Base-by-base conservation (phyloP, 2,329 filamentous ascomycete genomes). In the Pseudogymnoascus sp. region DNA sequence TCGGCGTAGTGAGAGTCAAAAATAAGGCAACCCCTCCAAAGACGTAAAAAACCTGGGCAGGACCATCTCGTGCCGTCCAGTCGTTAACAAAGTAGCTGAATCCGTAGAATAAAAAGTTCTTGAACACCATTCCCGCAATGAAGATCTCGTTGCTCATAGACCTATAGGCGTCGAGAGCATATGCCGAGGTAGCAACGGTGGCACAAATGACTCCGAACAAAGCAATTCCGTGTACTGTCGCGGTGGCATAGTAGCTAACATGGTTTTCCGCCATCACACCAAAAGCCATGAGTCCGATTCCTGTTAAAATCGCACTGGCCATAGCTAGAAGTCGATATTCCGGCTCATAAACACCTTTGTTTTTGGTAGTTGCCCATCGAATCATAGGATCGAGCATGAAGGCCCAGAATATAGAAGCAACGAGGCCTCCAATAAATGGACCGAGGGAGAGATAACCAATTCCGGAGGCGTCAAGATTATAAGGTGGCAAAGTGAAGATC, bases 51-150 rank as follows among this genome's bases (percentile, higher is more conserved):
- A 78, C 75, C 21, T 65, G 62, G 5, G 71, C 70, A 1, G 75
- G 75, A 0, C 76, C 76, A 11, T 67, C 68, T 5, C 60, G 67
- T 8, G 69, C 71, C 4, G 76, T 72, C 76, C 76, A 79, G 60
- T 77, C 71, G 64, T 78, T 78, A 16, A 77, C 73, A 62, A 78
- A 78, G 59, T 77, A 77, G 8, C 73, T 74, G 62, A 78, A 76
- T 1, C 74, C 75, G 59, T 77, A 78, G 62, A 78, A 75, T n/a
- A 78, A 63, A 36, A 78, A 71, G 65, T 79, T 78, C 71, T 78
- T 79, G 66, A 78, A 70, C 23, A 77, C 69, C 76, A 78, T 78
- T 50, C 72, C 74, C 5, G 73, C 72, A 63, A 79, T 77, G 69
- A 79, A 78, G 25, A 78, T 73, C 69, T 78, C 77, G 8, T 71